Conservation (phyloP, 345 rosid species). For the Eucalyptus curtisii region DNA sequence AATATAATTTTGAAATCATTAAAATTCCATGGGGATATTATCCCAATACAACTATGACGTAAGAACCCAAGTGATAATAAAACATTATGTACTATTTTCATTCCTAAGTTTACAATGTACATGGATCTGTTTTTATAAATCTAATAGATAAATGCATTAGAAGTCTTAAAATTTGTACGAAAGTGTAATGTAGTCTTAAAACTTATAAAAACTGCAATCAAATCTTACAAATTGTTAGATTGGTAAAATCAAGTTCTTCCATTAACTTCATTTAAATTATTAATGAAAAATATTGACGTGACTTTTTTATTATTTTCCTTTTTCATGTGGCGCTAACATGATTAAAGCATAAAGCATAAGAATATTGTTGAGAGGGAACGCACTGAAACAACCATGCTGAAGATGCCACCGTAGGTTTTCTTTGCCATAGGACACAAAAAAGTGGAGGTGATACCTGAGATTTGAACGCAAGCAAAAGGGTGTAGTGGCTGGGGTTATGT, state of each 20-base stretch:
- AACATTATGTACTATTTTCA: not conserved
- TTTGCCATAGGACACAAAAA: not conserved
- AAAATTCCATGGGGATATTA: no score
- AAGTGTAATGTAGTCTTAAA: not conserved
- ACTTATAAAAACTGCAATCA: not conserved
- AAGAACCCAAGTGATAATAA: not conserved
- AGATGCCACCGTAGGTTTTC: not conserved
- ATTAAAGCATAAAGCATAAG: not conserved
- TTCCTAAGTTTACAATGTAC: not conserved
- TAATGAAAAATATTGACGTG: not conserved
- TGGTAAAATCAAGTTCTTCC: accelerated
- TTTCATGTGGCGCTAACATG: not conserved
- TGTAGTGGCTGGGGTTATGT: not conserved
- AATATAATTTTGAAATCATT: no score
- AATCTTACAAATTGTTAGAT: not conserved
- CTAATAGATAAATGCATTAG: not conserved
- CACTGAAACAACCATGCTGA: not conserved
- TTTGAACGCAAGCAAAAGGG: not conserved
- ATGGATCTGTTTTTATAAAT: not conserved
- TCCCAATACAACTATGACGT: not conserved
- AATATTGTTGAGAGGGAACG: not conserved
- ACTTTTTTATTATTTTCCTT: not conserved
- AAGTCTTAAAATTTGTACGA: not conserved
- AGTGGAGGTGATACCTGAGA: not conserved
- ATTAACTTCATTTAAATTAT: not conserved